Percentiles rank a stretch among this genome's conserved stretches.
Evolutionary conservation across 2,329 filamentous ascomycete species (phyloP).

Genomic region (Aspergillus brunneoviolaceus): DNA sequence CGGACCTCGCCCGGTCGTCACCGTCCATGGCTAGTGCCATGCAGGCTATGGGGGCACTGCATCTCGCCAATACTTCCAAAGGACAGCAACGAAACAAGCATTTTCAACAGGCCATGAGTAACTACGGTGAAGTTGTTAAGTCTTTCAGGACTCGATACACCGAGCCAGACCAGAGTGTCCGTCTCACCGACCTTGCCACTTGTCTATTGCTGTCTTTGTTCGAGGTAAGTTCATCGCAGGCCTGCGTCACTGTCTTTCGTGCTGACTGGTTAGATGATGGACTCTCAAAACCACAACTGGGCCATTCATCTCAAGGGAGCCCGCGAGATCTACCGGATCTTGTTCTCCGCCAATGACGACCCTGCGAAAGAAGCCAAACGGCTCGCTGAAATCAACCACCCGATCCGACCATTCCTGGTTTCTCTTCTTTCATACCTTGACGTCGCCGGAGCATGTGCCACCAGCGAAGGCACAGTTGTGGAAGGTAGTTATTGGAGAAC

Average conservation of each 20-base stretch:
- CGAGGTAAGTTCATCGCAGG: conserved; percentile 25
- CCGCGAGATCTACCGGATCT: conserved; percentile 37
- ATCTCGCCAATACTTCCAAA: conserved; percentile 40
- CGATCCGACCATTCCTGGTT: conserved; percentile 39
- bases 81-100: conserved; percentile 34
- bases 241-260: background rate
- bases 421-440: conserved; percentile 42
- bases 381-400: conserved; percentile 33
- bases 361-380: conserved; percentile 28
- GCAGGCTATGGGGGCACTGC: conserved; percentile 42
- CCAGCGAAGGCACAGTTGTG: conserved; percentile 38
- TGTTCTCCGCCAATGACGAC: conserved; percentile 30
- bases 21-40: conserved; percentile 39
- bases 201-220: conserved; percentile 37
- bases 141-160: conserved; percentile 31
- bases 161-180: conserved; percentile 24
- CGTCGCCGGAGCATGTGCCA: conserved; percentile 41
- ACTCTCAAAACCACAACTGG: conserved; percentile 40
- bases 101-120: conserved; percentile 40
- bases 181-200: conserved; percentile 35
- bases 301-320: conserved; percentile 41
- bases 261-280: conserved; percentile 35
- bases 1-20: conserved; percentile 34
- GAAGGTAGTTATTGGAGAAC: conserved; percentile 42
- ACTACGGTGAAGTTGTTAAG: conserved; percentile 40